Base-by-base conservation (phyloP, 2,329 filamentous ascomycete species). In the Cercospora sp. region DNA sequence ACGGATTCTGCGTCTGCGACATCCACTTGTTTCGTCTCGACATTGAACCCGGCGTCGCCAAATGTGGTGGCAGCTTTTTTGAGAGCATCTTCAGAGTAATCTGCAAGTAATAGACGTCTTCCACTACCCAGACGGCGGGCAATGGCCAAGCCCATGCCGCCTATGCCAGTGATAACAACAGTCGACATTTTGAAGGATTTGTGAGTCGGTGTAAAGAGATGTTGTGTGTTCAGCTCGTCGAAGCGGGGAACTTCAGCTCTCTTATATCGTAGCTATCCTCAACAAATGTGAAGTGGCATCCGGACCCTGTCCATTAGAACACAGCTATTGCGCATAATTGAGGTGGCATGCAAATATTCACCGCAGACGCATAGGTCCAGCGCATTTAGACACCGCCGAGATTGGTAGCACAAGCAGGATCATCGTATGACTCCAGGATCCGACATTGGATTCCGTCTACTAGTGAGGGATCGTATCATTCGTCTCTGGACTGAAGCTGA, bases 111-210 rank as follows among this genome's bases (percentile, higher is more conserved):
- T 2, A 61, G 59, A 8, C 34, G 40, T 49, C 18, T 21, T 9
- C 58, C 58, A 40, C 58, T 40, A 12, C 58, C 58, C 21, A 61
- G 58, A 24, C 59, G 59, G 18, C 40, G 59, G 24, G 59, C 58
- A 28, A 61, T 45, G 59, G 59, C 34, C 21, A 61, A 37, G 13
- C 30, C 59, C 32, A 61, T 43, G 13, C 59, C 59, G 6, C 59
- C 59, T 37, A 45, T 26, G 6, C 59, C 59, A 13, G 34, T 45
- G 8, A 61, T 28, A 16, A 43, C 59, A 21, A 43, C 59, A 24
- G 34, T 37, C 21, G 59, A 45, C 40, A 43, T 61, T 0, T 4
- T 51, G 21, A 26, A 26, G 45, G 8, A 51, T 51, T 61, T 43
- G 12, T 16, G 59, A 12, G 28, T 32, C 4, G 18, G 30, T 58